A percentile compares a stretch with the other conserved stretches of the same genome.
Conservation (phyloP, 164 flowering plant species). For the Stephania japonica region DNA sequence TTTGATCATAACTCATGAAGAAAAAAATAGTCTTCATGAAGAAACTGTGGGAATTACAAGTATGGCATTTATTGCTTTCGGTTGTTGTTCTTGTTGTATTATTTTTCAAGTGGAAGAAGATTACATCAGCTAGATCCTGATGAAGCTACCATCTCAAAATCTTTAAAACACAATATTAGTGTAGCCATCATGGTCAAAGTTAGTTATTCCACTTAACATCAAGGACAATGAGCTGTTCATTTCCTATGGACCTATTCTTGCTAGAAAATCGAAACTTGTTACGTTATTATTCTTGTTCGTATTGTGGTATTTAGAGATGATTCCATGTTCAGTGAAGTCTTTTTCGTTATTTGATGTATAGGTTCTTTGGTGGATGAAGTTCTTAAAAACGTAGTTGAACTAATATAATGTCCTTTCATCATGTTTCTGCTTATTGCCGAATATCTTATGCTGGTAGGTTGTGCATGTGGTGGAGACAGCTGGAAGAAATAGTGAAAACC, state of each 20-base stretch:
- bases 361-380: not conserved
- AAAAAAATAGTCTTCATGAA: not conserved
- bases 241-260: too few relatives aligned
- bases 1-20: not conserved
- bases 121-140: not conserved
- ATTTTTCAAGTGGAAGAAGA: not conserved
- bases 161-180: too few relatives aligned
- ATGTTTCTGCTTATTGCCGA: not conserved
- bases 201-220: not conserved
- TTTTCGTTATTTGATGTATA: not conserved
- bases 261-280: too few relatives aligned
- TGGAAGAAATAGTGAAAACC: slow-evolving; percentile 31
- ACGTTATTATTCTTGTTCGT: not conserved
- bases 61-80: not conserved
- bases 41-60: not conserved
- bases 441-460: slow-evolving; percentile 41
- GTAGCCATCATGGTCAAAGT: not conserved
- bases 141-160: not conserved
- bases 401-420: not conserved
- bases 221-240: not conserved
- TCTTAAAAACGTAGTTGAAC: not conserved
- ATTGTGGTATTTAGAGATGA: not conserved
- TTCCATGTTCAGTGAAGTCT: not conserved
- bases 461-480: slow-evolving; percentile 88
- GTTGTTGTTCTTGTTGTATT: not conserved